A percentile compares a stretch with the other conserved stretches of the same genome.
Conservation (phyloP, 305 asterid species). For the Caryopteris hybrid region DNA sequence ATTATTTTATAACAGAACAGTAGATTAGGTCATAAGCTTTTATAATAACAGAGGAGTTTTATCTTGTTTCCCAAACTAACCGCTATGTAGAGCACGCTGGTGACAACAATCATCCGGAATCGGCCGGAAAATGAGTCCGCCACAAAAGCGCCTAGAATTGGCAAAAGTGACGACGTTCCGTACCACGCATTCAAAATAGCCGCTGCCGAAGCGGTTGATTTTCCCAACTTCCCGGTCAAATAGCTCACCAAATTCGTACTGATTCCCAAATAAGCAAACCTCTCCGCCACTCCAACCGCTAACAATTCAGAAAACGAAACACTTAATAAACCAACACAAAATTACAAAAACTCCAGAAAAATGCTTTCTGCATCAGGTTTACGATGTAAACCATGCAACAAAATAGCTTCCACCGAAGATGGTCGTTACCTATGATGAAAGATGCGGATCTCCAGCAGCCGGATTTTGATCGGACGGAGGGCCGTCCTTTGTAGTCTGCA, state of each 20-base stretch:
- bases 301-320: not conserved
- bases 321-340: too few species aligned
- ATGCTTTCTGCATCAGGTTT: too few species aligned
- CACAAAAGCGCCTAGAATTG: not conserved
- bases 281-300: constrained; percentile 22
- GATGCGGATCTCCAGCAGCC: constrained; percentile 16
- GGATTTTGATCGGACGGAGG: constrained; percentile 5
- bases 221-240: too few species aligned
- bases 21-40: too few species aligned
- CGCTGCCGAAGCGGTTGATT: too few species aligned
- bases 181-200: constrained; percentile 20
- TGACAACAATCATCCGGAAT: not conserved
- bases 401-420: too few species aligned
- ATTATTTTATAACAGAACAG: too few species aligned
- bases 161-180: constrained; percentile 25
- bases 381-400: too few species aligned
- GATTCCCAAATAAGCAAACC: constrained; percentile 29
- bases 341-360: too few species aligned
- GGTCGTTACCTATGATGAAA: not conserved
- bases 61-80: not conserved
- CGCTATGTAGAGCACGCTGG: not conserved
- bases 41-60: too few species aligned
- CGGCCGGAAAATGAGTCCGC: not conserved
- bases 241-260: constrained; percentile 24
- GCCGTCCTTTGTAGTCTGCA: not conserved